Evolutionary conservation across 139 green algal genomes (phyloP).

Genomic region (Closterium sp.): DNA sequence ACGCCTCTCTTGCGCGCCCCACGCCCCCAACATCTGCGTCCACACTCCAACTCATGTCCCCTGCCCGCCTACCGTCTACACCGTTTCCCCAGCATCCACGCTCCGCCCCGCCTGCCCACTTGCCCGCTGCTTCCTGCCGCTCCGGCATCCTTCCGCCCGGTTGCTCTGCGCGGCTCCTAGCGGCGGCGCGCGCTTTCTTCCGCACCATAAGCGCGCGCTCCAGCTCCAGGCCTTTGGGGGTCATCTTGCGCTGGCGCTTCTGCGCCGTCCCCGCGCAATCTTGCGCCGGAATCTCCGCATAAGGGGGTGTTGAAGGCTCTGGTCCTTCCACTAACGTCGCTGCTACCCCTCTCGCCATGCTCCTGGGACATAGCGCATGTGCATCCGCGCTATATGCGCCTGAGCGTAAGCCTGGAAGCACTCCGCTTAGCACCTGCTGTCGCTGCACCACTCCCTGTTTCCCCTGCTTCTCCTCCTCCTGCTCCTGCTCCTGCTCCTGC

Average conservation of each 20-base stretch:
- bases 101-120: not conserved
- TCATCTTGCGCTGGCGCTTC: not conserved
- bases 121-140: not conserved
- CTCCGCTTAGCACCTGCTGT: not conserved
- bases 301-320: not conserved
- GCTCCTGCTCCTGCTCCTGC: not conserved
- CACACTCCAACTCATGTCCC: not conserved
- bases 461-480: not conserved
- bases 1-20: not conserved
- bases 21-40: not conserved
- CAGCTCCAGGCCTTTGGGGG: not conserved
- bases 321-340: not conserved
- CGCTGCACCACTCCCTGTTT: not conserved
- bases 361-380: not conserved
- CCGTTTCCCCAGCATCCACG: not conserved
- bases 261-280: not conserved
- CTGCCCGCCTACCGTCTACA: not conserved
- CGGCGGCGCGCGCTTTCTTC: not conserved
- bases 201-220: not conserved
- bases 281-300: not conserved
- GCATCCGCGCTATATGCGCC: not conserved
- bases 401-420: not conserved
- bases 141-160: not conserved
- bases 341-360: not conserved
- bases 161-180: not conserved